phyloP scores from a whole-genome alignment of 441 rosid genomes.

The Mallotus japonicus region DNA sequence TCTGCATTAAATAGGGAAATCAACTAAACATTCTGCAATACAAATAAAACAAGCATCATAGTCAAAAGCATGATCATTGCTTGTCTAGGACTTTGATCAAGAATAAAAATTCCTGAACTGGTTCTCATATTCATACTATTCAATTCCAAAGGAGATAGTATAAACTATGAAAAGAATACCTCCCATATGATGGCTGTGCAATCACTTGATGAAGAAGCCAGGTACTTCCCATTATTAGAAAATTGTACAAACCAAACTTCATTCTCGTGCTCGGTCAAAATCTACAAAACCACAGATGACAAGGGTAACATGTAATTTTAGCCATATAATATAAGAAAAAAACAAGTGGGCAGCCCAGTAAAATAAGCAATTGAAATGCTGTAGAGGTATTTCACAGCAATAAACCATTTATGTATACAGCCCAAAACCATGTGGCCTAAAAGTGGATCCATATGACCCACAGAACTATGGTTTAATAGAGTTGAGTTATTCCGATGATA shows the following conservation, averaged over 20 bases:
- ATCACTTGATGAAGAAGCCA: constrained; percentile 90
- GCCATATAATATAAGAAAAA: background rate
- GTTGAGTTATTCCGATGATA: background rate
- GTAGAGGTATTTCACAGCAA: background rate
- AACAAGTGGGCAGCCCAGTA: background rate
- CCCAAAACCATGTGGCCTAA: background rate
- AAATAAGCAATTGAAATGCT: constrained; percentile 2
- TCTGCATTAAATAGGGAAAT: background rate
- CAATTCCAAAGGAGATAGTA: background rate
- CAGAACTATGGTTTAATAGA: background rate
- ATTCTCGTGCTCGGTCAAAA: constrained; percentile 71
- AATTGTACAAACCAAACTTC: constrained; percentile 95
- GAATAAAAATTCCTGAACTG: background rate
- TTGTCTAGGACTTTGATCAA: background rate
- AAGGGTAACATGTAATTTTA: background rate
- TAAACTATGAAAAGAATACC: constrained; percentile 37
- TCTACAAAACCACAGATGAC: constrained; percentile 41
- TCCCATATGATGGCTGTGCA: constrained; percentile 91
- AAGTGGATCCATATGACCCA: background rate
- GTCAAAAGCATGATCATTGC: background rate
- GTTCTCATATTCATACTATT: background rate
- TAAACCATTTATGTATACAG: background rate
- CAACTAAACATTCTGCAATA: background rate
- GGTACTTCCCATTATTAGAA: constrained; percentile 69
- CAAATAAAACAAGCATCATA: background rate